Conservation (phyloP, 208 protist genomes). For the Trypanosoma rangeli region DNA sequence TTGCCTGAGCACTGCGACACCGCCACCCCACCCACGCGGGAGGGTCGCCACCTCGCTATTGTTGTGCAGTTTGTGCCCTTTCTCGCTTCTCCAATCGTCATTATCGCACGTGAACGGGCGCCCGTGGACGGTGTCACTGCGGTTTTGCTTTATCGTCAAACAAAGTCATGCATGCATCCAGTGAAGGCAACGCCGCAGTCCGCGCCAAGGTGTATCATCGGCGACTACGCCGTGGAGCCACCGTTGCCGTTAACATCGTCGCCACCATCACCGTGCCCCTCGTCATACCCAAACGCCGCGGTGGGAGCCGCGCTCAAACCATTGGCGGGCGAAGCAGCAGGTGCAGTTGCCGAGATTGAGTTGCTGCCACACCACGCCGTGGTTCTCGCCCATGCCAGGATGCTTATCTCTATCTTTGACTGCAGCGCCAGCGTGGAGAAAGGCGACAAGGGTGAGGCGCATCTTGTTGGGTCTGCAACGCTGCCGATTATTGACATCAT, state of each 20-base stretch:
- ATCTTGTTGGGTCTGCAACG: slow-evolving; percentile 15
- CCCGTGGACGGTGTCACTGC: neutral
- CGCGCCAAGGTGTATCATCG: slow-evolving; percentile 4
- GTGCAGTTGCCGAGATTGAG: neutral
- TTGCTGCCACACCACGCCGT: slow-evolving; percentile 19
- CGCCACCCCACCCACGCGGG: neutral
- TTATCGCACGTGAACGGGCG: neutral
- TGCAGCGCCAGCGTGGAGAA: neutral
- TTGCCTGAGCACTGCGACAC: neutral
- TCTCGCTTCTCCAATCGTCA: slow-evolving; percentile 2
- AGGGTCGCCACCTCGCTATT: slow-evolving; percentile 4
- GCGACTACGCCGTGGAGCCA: slow-evolving; percentile 13
- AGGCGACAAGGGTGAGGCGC: neutral
- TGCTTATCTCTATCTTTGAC: slow-evolving; percentile 22
- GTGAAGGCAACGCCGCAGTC: neutral
- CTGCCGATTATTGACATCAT: slow-evolving; percentile 16
- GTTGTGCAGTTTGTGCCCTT: slow-evolving; percentile 17
- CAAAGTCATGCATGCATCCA: neutral
- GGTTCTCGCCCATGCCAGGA: slow-evolving; percentile 20
- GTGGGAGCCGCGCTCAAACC: too few relatives aligned
- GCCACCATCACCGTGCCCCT: neutral
- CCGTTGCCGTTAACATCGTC: neutral
- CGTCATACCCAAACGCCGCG: neutral
- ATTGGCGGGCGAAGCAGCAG: neutral
- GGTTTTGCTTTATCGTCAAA: slow-evolving; percentile 5